Conservation (phyloP, 345 rosid species). For the Stellera chamaejasme region DNA sequence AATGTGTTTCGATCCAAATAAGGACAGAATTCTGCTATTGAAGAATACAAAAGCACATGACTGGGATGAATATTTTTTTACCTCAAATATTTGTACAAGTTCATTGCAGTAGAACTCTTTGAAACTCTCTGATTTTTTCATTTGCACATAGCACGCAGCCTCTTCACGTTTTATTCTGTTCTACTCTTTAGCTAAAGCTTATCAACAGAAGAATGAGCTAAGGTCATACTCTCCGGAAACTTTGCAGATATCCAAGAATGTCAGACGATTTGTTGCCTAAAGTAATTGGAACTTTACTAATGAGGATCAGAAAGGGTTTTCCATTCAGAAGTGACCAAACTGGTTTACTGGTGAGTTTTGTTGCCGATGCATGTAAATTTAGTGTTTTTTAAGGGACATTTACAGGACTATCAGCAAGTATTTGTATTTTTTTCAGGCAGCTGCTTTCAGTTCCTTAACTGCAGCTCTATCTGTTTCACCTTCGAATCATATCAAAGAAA, state of each 20-base stretch:
- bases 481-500: constrained; percentile 44
- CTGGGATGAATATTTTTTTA: too few species aligned
- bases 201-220: too few species aligned
- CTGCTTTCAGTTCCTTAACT: constrained; percentile 67
- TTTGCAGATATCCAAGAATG: constrained; percentile 80
- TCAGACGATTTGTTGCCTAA: constrained; percentile 66
- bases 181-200: too few species aligned
- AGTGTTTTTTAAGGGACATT: background rate
- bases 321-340: constrained; percentile 57
- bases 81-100: too few species aligned
- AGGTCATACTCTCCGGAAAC: background rate
- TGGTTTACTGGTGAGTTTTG: constrained; percentile 66
- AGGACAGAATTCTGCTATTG: too few species aligned
- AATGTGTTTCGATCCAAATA: too few species aligned
- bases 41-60: too few species aligned
- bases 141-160: too few species aligned
- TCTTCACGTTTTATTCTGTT: too few species aligned
- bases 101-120: too few species aligned
- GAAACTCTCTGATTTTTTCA: too few species aligned
- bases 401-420: background rate
- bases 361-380: background rate
- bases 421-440: constrained; percentile 38
- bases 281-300: constrained; percentile 46
- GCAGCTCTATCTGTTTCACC: constrained; percentile 75
- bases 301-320: constrained; percentile 51